phyloP scores from a whole-genome alignment of 2,329 filamentous ascomycete genomes.

The Mycocentrospora acerina region DNA sequence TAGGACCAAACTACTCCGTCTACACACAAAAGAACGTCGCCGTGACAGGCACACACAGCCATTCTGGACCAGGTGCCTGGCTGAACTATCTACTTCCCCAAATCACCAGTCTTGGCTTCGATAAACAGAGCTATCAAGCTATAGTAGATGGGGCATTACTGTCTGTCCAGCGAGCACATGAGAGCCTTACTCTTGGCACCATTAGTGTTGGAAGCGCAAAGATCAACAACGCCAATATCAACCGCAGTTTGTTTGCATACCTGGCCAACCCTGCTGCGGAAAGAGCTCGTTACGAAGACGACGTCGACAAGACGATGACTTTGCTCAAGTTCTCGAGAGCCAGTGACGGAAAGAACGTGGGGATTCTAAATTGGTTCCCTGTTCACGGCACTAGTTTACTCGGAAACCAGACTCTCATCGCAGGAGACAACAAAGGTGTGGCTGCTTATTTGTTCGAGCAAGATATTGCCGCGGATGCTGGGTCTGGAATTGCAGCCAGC shows the following conservation, averaged over 20 bases:
- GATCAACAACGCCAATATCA: slow-evolving; percentile 78
- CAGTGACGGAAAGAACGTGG: slow-evolving; percentile 74
- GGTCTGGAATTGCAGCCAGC: slow-evolving; percentile 52
- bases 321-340: slow-evolving; percentile 75
- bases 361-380: slow-evolving; percentile 86
- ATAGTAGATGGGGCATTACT: slow-evolving; percentile 83
- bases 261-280: slow-evolving; percentile 80
- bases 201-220: slow-evolving; percentile 70
- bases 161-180: slow-evolving; percentile 80
- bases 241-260: slow-evolving; percentile 86
- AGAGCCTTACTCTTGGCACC: slow-evolving; percentile 67
- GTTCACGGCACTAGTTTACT: slow-evolving; percentile 90
- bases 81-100: slow-evolving; percentile 92
- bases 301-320: slow-evolving; percentile 76
- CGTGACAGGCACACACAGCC: slow-evolving; percentile 89
- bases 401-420: slow-evolving; percentile 86
- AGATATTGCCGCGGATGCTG: slow-evolving; percentile 53
- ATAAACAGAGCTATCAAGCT: slow-evolving; percentile 82
- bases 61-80: slow-evolving; percentile 90
- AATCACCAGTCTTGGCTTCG: slow-evolving; percentile 83
- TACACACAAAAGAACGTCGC: slow-evolving; percentile 83
- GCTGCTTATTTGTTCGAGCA: slow-evolving; percentile 83
- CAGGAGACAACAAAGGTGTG: slow-evolving; percentile 96
- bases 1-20: slow-evolving; percentile 71
- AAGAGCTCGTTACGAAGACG: slow-evolving; percentile 65